Evolutionary conservation across 129 eudicot genomes (phyloP).

Genomic region (Chrysanthemum lavandulifolium): DNA sequence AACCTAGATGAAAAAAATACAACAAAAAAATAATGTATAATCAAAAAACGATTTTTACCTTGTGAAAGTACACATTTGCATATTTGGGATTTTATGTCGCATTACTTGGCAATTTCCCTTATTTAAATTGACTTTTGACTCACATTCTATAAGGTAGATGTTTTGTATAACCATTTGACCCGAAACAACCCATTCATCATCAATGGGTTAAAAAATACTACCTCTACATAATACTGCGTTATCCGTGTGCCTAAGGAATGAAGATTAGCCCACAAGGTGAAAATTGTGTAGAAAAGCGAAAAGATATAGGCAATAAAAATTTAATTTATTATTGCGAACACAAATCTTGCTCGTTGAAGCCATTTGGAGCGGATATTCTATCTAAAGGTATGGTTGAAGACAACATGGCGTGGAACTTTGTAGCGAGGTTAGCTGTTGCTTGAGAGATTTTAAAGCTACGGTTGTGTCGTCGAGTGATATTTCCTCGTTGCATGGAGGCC

Average conservation of each 20-base stretch:
- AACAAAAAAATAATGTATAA: too few species aligned
- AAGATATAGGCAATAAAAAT: background rate
- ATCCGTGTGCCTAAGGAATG: background rate
- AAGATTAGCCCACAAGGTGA: background rate
- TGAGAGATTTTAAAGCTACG: constrained; percentile 81
- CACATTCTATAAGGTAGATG: too few species aligned
- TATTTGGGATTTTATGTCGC: too few species aligned
- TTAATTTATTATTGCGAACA: constrained; percentile 47
- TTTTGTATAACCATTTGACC: too few species aligned
- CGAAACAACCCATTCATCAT: too few species aligned
- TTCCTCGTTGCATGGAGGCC: constrained; percentile 67
- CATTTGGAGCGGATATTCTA: constrained; percentile 73
- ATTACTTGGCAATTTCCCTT: too few species aligned
- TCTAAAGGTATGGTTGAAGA: constrained; percentile 74
- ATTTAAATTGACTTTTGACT: background rate
- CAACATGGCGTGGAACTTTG: constrained; percentile 96
- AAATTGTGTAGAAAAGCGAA: background rate
- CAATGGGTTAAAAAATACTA: too few species aligned
- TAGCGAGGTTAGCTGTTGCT: constrained; percentile 87
- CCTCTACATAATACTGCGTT: background rate
- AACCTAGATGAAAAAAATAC: too few species aligned
- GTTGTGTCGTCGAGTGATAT: constrained; percentile 85
- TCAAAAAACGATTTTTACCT: too few species aligned
- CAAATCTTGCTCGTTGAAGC: constrained; percentile 89
- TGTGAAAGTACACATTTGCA: too few species aligned